Evolutionary conservation across 2,329 filamentous ascomycete species (phyloP).

Genomic region (Laburnicola sp.): DNA sequence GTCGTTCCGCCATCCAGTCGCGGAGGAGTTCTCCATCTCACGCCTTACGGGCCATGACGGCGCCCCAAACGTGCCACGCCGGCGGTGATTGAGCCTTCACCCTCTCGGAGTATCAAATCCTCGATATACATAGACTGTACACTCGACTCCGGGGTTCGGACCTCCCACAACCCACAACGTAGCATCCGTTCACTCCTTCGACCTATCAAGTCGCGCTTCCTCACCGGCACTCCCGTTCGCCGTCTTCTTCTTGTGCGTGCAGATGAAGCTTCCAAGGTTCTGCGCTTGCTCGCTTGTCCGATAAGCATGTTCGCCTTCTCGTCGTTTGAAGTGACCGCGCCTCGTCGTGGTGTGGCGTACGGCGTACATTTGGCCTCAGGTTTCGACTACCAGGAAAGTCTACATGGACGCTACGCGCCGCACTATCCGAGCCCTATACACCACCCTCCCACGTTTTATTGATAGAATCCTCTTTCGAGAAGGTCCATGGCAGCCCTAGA

Average conservation of each 20-base stretch:
- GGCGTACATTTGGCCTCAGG: too few species aligned
- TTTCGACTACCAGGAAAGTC: too few species aligned
- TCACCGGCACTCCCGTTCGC: too few species aligned
- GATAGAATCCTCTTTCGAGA: too few species aligned
- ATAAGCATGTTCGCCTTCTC: too few species aligned
- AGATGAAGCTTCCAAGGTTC: background rate
- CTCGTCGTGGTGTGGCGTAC: too few species aligned
- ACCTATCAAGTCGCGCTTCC: background rate
- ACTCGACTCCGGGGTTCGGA: conserved; percentile 1
- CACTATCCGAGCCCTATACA: too few species aligned
- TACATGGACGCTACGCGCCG: too few species aligned
- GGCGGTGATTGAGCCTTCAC: background rate
- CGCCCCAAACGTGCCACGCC: background rate
- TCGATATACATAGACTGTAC: background rate
- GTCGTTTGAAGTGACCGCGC: too few species aligned
- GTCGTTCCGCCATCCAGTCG: too few species aligned
- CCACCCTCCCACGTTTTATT: too few species aligned
- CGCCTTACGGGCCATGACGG: background rate
- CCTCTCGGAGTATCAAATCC: background rate
- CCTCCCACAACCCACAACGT: background rate
- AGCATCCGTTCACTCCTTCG: background rate
- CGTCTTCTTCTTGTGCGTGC: background rate
- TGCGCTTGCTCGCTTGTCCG: background rate
- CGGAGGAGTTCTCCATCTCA: background rate
- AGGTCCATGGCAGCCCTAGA: background rate